These are phyloP conservation scores for Boletus rex-veris DNA, from an alignment of 768 basidiomycete genomes.

Conservation along the genomic window DNA sequence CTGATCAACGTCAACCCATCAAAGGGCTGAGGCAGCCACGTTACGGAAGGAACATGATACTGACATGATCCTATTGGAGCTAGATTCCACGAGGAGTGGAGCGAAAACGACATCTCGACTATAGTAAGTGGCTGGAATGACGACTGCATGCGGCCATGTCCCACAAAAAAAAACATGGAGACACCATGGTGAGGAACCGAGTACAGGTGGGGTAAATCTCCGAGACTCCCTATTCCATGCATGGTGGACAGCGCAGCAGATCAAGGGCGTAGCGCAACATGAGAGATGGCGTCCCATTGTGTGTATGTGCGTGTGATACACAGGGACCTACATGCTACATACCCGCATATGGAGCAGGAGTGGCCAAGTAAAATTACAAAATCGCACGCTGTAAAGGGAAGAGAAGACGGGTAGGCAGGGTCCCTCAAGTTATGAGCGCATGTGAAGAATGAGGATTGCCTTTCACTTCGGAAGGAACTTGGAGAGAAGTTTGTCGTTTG, in stretches of 20 bases:
- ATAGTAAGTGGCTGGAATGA: constrained; percentile 1
- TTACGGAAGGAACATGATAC: constrained; percentile 11
- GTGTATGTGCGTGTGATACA: not conserved
- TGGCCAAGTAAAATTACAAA: constrained; percentile 13
- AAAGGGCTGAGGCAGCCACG: constrained; percentile 1
- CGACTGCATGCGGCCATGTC: not conserved
- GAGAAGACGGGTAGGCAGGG: constrained; percentile 3
- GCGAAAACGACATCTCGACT: not conserved
- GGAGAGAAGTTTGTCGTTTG: constrained; percentile 10
- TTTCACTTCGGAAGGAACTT: constrained; percentile 25
- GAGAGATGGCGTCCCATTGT: not conserved
- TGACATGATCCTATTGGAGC: constrained; percentile 1
- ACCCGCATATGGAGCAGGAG: constrained; percentile 7
- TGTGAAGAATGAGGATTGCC: constrained; percentile 13
- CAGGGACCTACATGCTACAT: constrained; percentile 1
- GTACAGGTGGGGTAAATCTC: constrained; percentile 20
- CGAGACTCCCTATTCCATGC: not conserved
- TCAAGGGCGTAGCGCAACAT: not conserved
- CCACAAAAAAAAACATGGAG: not conserved
- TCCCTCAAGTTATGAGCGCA: not conserved
- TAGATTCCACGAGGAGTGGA: constrained; percentile 21
- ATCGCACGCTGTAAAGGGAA: constrained; percentile 11
- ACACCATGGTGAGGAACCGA: not conserved
- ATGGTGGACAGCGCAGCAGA: not conserved
- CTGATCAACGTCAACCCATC: constrained; percentile 6